These are phyloP conservation scores for Lonicera japonica DNA, from an alignment of 129 eudicot species.

Conservation along the genomic window DNA sequence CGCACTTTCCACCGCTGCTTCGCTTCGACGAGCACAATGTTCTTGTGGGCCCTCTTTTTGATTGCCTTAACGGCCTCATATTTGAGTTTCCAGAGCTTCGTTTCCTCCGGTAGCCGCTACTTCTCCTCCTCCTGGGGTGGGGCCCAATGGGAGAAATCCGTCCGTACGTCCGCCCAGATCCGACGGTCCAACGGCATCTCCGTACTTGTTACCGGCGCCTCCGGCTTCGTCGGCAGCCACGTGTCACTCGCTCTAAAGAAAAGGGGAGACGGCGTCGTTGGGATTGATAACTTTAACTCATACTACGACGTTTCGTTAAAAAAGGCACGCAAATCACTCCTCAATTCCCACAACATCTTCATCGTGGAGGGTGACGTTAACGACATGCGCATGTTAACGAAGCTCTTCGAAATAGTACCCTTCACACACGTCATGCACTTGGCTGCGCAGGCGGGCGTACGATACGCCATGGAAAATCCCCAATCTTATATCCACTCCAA, in stretches of 20 bases:
- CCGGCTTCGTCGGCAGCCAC: slow-evolving; percentile 53
- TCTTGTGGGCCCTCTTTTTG: slow-evolving; percentile 70
- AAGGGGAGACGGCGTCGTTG: slow-evolving; percentile 62
- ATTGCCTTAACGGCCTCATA: slow-evolving; percentile 62
- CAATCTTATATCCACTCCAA: slow-evolving; percentile 49
- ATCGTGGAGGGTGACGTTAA: slow-evolving; percentile 53
- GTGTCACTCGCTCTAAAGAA: slow-evolving; percentile 40
- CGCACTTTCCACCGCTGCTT: slow-evolving; percentile 62
- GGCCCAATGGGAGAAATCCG: slow-evolving; percentile 44
- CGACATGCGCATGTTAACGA: slow-evolving; percentile 20
- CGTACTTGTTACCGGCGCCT: slow-evolving; percentile 49
- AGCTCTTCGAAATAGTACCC: slow-evolving; percentile 42
- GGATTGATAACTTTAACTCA: slow-evolving; percentile 41
- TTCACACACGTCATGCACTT: slow-evolving; percentile 58
- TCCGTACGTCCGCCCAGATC: slow-evolving; percentile 50
- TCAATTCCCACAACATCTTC: slow-evolving; percentile 24
- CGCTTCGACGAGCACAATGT: slow-evolving; percentile 57
- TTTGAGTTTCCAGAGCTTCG: slow-evolving; percentile 47
- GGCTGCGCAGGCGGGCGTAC: slow-evolving; percentile 65
- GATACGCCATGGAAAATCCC: slow-evolving; percentile 58
- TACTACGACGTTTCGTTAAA: slow-evolving; percentile 50
- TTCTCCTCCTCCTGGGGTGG: slow-evolving; percentile 39
- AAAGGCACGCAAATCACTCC: slow-evolving; percentile 25
- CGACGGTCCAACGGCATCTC: slow-evolving; percentile 32
- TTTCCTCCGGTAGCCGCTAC: slow-evolving; percentile 49